A percentile compares a stretch with the other conserved stretches of the same genome.
Conservation (phyloP, 352 stramenopile species). For the Aphanomyces cochlioides region DNA sequence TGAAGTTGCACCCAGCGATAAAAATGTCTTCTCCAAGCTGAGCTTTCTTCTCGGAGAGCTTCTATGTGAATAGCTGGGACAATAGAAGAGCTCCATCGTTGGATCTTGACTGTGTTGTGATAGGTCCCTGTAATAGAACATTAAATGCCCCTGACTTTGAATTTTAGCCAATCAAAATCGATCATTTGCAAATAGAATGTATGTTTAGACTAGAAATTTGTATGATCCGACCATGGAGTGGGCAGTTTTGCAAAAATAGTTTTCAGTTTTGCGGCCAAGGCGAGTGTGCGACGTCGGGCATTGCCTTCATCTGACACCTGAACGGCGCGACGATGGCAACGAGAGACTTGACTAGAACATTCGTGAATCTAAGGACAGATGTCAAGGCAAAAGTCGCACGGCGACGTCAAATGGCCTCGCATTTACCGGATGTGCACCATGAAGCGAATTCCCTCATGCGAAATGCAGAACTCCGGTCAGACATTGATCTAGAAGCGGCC, state of each 20-base stretch:
- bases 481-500: conserved; percentile 39
- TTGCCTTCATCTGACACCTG: neutral
- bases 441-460: conserved; percentile 59
- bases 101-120: neutral
- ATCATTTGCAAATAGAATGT: conserved; percentile 27
- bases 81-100: too few relatives aligned
- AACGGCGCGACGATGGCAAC: conserved; percentile 55
- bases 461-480: conserved; percentile 37
- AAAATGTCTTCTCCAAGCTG: too few relatives aligned
- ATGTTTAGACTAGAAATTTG: conserved; percentile 16
- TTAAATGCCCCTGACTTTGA: neutral
- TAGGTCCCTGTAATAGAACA: neutral
- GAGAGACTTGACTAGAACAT: conserved; percentile 68
- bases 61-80: too few relatives aligned
- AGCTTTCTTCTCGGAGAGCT: too few relatives aligned
- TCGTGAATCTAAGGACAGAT: conserved; percentile 64
- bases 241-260: conserved; percentile 21
- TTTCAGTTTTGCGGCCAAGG: conserved; percentile 27
- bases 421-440: conserved; percentile 17
- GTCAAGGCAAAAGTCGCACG: conserved; percentile 80
- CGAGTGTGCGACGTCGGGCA: neutral
- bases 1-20: too few relatives aligned
- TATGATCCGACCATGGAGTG: neutral
- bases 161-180: conserved; percentile 36
- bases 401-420: conserved; percentile 73